Base-by-base conservation (phyloP, 164 flowering plant species). In the Piper betle region DNA sequence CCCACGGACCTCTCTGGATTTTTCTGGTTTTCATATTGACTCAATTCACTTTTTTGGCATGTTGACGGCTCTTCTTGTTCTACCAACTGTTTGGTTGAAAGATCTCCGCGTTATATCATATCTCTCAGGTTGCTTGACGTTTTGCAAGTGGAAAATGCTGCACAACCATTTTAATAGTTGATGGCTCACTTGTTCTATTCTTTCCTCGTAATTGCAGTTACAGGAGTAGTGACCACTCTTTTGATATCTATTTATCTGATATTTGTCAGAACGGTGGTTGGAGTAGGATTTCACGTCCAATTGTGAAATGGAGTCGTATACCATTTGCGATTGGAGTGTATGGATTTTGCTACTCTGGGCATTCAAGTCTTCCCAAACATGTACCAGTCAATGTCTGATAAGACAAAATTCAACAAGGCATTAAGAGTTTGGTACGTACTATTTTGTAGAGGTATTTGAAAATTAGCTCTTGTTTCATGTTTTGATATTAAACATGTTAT, bases 381-480 rank as follows among this genome's bases (percentile, higher is more conserved):
- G 20, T 93, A 93, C 64, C 92, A 84, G 59, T 89, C 96, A 16
- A 93, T 93, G 98, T 80, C 96, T 41, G 87, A 89, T 71, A 81
- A 81, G 72, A 74, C 65, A 38, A 67, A 82, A 68, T 93, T 84
- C 66, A 83, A 61, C 63, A 76, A 74, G 66, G 98, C 94, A 60
- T 18, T 86, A 50, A 67, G 82, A 39, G 63, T 74, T 68, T 72
- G 90, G 98, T 93, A 81, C 18, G 64, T 60, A 58, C 4, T 66
- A 5, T 33, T 57, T 6, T 63, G 19, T 55, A 17, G 13, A 4
- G 18, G 60, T 10, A 18, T 5, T 54, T 13, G 38, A 40, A 16
- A 3, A 12, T 62, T 19, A 33, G 8, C 11, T 13, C 41, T 42
- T 7, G 11, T 7, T 46, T 37, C 38, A 37, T 4, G 40, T 12